Evolutionary conservation across 306 rosid genomes (phyloP), one percentile per base, ranked within the genome.

Genomic region (Sindora glabra): DNA sequence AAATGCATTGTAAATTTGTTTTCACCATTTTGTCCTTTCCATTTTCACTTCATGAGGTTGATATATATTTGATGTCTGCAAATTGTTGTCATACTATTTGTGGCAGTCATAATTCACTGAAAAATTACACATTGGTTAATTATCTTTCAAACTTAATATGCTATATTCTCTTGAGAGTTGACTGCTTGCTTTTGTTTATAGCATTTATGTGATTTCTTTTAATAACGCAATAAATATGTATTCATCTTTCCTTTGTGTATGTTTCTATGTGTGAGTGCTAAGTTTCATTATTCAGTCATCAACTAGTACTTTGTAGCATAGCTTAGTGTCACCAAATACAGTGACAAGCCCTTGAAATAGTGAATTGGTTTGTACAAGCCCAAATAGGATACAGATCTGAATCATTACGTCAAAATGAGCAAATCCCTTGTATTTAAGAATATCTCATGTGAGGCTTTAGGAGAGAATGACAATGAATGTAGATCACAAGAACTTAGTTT

Each of bases 121-220:
- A 71, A 48, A 49, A 52, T 52, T 22, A 39, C 23, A 29, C 23
- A 26, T 37, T 33, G 41, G 15, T 19, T 49, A 29, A 37, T 4
- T 27, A 29, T 71, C 17, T 64, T 69, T 50, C 14, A 23, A 62
- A 48, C 33, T n/a, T n/a, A 21, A 15, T 59, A 24, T 57, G 40
- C 59, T 19, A n/a, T 54, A 58, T 30, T 38, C 59, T n/a, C 10
- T 8, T 46, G 44, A 25, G 44, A 66, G 9, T 32, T 32, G 27
- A 50, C 64, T 26, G 21, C 66, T 16, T 36, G 44, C 25, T 5
- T 67, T 19, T 50, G 67, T n/a, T 38, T 46, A 39, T 68, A 39
- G 26, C 27, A 48, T 37, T 14, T 45, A 32, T 45, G 18, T 29
- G 22, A 55, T 44, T 55, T 3, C 25, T 19, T 22, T 11, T 19